Evolutionary conservation across 768 basidiomycete species (phyloP).

Genomic region (Melanogaster broomeanus): DNA sequence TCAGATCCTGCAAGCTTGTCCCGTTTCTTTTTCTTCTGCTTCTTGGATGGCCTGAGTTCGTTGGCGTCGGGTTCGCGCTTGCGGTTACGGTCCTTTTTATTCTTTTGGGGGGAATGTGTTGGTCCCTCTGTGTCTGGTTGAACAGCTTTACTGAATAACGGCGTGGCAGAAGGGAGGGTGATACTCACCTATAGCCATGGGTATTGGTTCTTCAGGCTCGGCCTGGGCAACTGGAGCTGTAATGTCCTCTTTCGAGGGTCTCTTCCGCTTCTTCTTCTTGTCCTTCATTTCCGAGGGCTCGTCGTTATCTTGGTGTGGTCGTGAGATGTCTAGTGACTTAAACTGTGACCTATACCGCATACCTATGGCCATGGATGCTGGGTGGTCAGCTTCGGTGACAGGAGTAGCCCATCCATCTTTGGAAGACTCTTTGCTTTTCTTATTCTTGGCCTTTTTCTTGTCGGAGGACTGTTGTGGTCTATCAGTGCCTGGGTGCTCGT

Average conservation of each 20-base stretch:
- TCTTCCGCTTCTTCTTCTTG: constrained; percentile 17
- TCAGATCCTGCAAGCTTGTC: constrained; percentile 9
- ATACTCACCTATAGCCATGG: constrained; percentile 2
- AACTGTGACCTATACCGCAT: constrained; percentile 3
- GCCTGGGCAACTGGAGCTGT: background rate
- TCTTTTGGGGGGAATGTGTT: constrained; percentile 9
- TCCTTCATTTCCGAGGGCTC: constrained; percentile 8
- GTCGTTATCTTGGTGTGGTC: constrained; percentile 15
- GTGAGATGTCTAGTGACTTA: background rate
- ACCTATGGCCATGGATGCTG: constrained; percentile 8
- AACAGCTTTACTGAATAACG: background rate
- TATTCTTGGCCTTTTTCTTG: constrained; percentile 44
- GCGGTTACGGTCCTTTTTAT: constrained; percentile 27
- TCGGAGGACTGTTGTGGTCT: no score
- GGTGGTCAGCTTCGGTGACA: background rate
- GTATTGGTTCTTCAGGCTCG: background rate
- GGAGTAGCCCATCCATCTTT: background rate
- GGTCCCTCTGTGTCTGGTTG: background rate
- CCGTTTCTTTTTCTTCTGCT: constrained; percentile 28
- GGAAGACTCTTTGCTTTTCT: constrained; percentile 29
- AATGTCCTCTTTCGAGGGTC: background rate
- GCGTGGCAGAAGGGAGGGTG: background rate
- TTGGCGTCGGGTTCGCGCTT: constrained; percentile 11
- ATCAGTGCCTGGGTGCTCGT: no score
- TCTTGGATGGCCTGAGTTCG: constrained; percentile 17